A percentile compares a stretch with the other conserved stretches of the same genome.
Conservation (phyloP, 2,329 filamentous ascomycete species). For the Claviceps pazoutovae region DNA sequence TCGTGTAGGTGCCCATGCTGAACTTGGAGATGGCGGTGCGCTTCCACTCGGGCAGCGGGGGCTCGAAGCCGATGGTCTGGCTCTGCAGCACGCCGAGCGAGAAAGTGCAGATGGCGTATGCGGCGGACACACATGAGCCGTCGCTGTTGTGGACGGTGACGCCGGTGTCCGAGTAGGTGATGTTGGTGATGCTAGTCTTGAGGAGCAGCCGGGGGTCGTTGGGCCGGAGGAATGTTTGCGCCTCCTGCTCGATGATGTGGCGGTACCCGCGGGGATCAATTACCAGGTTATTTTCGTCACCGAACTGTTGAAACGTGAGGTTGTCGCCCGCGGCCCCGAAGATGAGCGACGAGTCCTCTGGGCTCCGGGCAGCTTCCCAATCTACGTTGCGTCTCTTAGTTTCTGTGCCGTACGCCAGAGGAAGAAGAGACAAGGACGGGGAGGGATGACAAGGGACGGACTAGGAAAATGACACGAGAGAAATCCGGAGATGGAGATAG, state of each 20-base stretch:
- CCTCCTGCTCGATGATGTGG: constrained; percentile 40
- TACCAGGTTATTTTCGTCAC: constrained; percentile 47
- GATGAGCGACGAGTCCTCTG: constrained; percentile 40
- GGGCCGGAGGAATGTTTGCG: constrained; percentile 38
- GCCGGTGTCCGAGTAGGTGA: constrained; percentile 36
- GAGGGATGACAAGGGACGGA: no score
- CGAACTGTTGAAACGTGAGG: constrained; percentile 47
- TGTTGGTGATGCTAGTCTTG: constrained; percentile 40
- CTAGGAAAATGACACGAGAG: no score
- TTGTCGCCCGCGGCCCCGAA: constrained; percentile 45
- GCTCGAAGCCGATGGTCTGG: constrained; percentile 42
- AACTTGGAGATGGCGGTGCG: constrained; percentile 48
- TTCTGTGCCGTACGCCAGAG: background rate
- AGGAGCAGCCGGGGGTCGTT: constrained; percentile 45
- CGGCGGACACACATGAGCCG: constrained; percentile 42
- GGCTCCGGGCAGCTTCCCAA: constrained; percentile 43
- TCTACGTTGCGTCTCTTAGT: constrained; percentile 15
- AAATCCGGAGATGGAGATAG: no score
- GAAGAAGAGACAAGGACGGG: no score
- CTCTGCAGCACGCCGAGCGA: constrained; percentile 55
- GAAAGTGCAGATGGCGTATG: constrained; percentile 53
- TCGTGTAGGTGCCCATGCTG: constrained; percentile 58
- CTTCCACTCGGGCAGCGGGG: constrained; percentile 50
- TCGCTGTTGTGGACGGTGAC: constrained; percentile 40
- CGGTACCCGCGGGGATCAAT: constrained; percentile 48